Evolutionary conservation across 2,329 filamentous ascomycete genomes (phyloP).

Genomic region (Reticulascus tulasneorum): DNA sequence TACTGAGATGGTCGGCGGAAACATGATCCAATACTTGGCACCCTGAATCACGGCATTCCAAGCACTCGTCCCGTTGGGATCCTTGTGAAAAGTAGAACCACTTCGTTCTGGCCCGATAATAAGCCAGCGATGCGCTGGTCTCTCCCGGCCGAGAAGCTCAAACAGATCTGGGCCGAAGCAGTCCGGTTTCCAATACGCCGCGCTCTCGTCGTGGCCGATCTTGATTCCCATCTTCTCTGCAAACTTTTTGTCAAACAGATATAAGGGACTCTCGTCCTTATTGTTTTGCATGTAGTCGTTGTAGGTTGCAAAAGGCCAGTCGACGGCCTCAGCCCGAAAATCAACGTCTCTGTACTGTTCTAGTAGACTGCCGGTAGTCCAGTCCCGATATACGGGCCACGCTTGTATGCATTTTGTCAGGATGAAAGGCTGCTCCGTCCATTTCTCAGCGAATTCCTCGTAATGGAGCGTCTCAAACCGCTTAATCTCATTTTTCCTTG

Average conservation of each 20-base stretch:
- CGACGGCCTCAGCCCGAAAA: constrained; percentile 89
- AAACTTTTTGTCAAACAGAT: constrained; percentile 86
- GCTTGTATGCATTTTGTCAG: constrained; percentile 74
- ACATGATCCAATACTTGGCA: constrained; percentile 98
- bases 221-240: constrained; percentile 77
- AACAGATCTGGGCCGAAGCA: constrained; percentile 90
- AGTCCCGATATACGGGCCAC: constrained; percentile 75
- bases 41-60: constrained; percentile 94
- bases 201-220: constrained; percentile 47
- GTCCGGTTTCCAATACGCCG: constrained; percentile 71
- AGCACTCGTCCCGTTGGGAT: constrained; percentile 68
- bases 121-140: constrained; percentile 88
- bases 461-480: constrained; percentile 65
- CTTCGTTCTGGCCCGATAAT: constrained; percentile 85
- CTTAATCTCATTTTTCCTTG: constrained; percentile 66
- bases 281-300: constrained; percentile 76
- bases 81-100: constrained; percentile 93
- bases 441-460: constrained; percentile 68
- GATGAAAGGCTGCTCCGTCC: constrained; percentile 82
- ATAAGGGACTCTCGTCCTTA: constrained; percentile 82
- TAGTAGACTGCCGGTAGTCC: constrained; percentile 68
- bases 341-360: constrained; percentile 59
- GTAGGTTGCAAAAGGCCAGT: constrained; percentile 85
- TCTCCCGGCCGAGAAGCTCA: constrained; percentile 67
- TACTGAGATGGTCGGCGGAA: constrained; percentile 72